These are phyloP conservation scores for Kodamaea jinghongensis DNA, from an alignment of 805 yeast species.

Conservation along the genomic window DNA sequence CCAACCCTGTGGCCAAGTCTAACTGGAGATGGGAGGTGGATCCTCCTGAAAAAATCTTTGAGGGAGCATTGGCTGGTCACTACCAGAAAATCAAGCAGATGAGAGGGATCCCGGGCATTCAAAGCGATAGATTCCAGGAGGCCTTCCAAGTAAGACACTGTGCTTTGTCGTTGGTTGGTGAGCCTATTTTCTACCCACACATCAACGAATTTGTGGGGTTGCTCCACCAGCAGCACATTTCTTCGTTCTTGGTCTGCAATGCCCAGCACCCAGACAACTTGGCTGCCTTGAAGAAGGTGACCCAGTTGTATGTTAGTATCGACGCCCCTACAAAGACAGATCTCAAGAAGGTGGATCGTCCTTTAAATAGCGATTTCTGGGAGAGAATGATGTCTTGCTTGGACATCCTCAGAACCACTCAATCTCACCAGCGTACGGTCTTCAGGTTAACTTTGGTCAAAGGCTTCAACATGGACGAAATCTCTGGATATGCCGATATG, in stretches of 20 bases:
- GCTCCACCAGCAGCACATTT: conserved; percentile 76
- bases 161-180: conserved; percentile 91
- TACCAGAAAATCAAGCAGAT: conserved; percentile 89
- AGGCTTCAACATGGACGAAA: conserved; percentile 85
- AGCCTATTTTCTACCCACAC: conserved; percentile 90
- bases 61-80: conserved; percentile 87
- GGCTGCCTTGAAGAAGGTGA: conserved; percentile 66
- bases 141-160: conserved; percentile 89
- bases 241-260: conserved; percentile 88
- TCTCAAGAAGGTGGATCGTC: conserved; percentile 81
- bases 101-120: conserved; percentile 95
- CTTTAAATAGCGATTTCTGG: conserved; percentile 89
- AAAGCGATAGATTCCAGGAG: conserved; percentile 84
- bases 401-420: conserved; percentile 70
- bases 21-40: conserved; percentile 95
- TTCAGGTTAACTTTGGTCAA: conserved; percentile 87
- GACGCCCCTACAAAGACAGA: conserved; percentile 89
- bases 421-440: conserved; percentile 83
- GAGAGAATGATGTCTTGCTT: conserved; percentile 79
- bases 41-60: conserved; percentile 76
- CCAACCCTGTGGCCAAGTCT: conserved; percentile 92
- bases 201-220: conserved; percentile 79
- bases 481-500: conserved; percentile 80
- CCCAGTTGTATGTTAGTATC: conserved; percentile 88
- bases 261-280: conserved; percentile 94